A percentile compares a stretch with the other conserved stretches of the same genome.
phyloP scores from a whole-genome alignment of 331 rosid species.

The Arachis monticola region DNA sequence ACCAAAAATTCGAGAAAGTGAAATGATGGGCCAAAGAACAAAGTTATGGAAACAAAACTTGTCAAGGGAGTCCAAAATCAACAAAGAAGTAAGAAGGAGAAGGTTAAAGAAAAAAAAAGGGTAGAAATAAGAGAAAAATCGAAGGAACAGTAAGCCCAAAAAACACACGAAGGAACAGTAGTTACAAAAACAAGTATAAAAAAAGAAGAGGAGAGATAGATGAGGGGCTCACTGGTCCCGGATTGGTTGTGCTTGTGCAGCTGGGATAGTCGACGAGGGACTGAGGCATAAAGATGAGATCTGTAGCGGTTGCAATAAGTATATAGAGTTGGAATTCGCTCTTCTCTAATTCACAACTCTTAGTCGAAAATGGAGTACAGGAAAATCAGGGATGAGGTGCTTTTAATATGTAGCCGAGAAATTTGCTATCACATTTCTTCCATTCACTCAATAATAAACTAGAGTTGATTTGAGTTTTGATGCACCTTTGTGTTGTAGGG shows the following conservation, averaged over 20 bases:
- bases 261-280: neutral
- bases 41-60: no score
- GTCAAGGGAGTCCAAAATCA: no score
- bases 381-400: conserved; percentile 55
- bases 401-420: conserved; percentile 1
- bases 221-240: no score
- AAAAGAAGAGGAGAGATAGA: no score
- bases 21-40: no score
- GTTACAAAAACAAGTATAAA: no score
- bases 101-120: no score
- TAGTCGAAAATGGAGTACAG: conserved; percentile 50
- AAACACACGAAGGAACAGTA: no score
- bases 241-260: neutral
- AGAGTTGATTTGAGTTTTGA: conserved; percentile 26
- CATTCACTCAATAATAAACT: neutral
- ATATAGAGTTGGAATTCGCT: conserved; percentile 7
- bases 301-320: conserved; percentile 4
- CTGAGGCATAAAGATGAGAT: neutral
- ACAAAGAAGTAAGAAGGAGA: no score
- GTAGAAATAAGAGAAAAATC: no score
- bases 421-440: conserved; percentile 6
- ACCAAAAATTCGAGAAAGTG: no score
- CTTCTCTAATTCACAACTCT: neutral
- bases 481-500: conserved; percentile 40
- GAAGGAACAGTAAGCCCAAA: no score